Conservation (phyloP, 2,329 filamentous ascomycete species). For the Sarocladiaceae sp. region DNA sequence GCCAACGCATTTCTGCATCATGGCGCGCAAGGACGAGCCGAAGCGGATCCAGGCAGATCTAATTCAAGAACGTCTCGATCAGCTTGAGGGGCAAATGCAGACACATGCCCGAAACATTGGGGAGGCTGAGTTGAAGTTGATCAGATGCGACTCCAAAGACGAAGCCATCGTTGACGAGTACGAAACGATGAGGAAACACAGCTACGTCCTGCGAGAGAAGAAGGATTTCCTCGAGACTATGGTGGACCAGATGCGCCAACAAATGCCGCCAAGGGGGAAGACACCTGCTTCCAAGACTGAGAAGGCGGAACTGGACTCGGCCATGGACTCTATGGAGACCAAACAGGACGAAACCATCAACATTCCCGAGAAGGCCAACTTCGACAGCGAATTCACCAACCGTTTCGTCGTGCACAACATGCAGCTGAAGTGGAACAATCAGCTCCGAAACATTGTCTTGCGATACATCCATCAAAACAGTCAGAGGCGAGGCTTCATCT, state of each 20-base stretch:
- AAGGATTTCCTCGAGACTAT: constrained; percentile 53
- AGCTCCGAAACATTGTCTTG: constrained; percentile 88
- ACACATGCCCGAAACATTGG: constrained; percentile 66
- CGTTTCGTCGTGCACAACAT: constrained; percentile 97
- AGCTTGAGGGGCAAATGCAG: constrained; percentile 71
- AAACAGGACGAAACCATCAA: constrained; percentile 57
- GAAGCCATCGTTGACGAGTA: constrained; percentile 49
- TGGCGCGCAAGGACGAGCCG: constrained; percentile 86
- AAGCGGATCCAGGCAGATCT: constrained; percentile 81
- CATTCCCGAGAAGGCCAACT: constrained; percentile 67
- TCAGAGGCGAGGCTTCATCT: constrained; percentile 91
- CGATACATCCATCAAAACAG: constrained; percentile 97
- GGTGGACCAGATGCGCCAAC: constrained; percentile 42
- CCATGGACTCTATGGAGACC: constrained; percentile 33
- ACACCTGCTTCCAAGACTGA: constrained; percentile 13
- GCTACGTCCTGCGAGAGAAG: constrained; percentile 50
- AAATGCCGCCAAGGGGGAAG: constrained; percentile 24
- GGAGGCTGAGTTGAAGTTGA: constrained; percentile 66
- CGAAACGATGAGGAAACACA: constrained; percentile 53
- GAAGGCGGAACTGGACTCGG: constrained; percentile 10
- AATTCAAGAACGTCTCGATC: constrained; percentile 72
- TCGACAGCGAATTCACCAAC: constrained; percentile 93
- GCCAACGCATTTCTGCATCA: constrained; percentile 89
- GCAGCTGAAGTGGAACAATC: constrained; percentile 98
- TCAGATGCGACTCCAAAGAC: constrained; percentile 43